A percentile compares a stretch with the other conserved stretches of the same genome.
Evolutionary conservation across 1,284 basidiomycete species (phyloP).

Genomic region (Trametes hirsuta): DNA sequence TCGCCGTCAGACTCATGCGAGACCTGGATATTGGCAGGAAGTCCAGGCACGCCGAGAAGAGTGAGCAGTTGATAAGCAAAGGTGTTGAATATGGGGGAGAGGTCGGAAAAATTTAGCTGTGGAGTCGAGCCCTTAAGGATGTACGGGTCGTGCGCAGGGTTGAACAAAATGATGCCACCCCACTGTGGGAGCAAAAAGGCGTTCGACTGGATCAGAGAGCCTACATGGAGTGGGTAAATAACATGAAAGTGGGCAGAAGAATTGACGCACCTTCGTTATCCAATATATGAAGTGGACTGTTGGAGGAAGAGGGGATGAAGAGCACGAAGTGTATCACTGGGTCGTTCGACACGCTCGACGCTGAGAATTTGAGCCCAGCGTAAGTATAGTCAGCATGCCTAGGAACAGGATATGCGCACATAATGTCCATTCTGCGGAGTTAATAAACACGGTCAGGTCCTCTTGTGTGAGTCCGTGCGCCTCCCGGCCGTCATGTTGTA

Average conservation of each 20-base stretch:
- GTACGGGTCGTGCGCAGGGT: constrained; percentile 43
- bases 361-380: constrained; percentile 40
- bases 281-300: constrained; percentile 75
- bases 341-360: constrained; percentile 84
- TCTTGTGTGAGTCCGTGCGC: constrained; percentile 72
- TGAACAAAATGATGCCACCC: constrained; percentile 88
- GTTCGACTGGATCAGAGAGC: constrained; percentile 50
- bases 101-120: constrained; percentile 45
- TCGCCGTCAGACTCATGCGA: constrained; percentile 1
- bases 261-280: constrained; percentile 52
- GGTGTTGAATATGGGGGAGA: constrained; percentile 64
- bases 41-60: constrained; percentile 76
- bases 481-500: constrained; percentile 39
- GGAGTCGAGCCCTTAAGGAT: constrained; percentile 40
- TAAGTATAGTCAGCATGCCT: neutral
- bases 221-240: constrained; percentile 25
- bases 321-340: constrained; percentile 93
- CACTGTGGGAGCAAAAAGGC: constrained; percentile 95
- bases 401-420: constrained; percentile 51
- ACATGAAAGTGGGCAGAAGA: neutral
- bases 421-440: constrained; percentile 94
- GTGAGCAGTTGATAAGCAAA: constrained; percentile 79
- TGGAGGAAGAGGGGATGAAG: constrained; percentile 78
- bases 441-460: constrained; percentile 89
- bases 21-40: constrained; percentile 50